Evolutionary conservation across 176 grass and related monocot genomes (phyloP).

Genomic region (Avena eriantha): DNA sequence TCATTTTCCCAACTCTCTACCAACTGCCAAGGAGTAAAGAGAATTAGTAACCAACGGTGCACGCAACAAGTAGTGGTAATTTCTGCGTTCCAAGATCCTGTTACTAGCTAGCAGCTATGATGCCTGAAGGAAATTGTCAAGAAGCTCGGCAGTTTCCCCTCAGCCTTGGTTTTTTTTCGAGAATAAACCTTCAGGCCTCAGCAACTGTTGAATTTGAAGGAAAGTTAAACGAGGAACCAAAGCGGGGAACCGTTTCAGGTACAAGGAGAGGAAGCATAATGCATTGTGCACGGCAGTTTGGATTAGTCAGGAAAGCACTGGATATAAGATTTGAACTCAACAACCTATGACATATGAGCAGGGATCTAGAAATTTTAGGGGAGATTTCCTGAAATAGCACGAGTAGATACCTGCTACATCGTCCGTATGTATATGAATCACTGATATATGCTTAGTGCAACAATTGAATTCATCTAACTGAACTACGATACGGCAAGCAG

Average conservation of each 20-base stretch:
- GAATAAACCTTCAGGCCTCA: neutral
- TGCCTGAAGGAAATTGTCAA: neutral
- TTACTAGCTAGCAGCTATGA: neutral
- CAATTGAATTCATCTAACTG: neutral
- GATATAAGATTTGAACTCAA: neutral
- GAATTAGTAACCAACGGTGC: constrained; percentile 27
- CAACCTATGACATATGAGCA: neutral
- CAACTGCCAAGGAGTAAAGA: constrained; percentile 15
- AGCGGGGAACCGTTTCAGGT: neutral
- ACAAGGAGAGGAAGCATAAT: constrained; percentile 9
- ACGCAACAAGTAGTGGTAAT: constrained; percentile 3
- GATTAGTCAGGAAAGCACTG: neutral
- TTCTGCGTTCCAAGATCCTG: neutral
- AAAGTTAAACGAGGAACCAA: neutral
- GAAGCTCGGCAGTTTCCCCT: neutral
- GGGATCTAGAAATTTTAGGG: neutral
- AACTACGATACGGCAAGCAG: neutral
- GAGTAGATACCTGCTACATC: neutral
- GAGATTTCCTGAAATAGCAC: neutral
- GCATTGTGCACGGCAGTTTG: neutral
- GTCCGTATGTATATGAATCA: neutral
- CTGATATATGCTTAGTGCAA: neutral
- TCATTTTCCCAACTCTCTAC: neutral
- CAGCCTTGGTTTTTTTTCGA: neutral
- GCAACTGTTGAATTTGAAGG: neutral